phyloP scores from a whole-genome alignment of 139 green algal genomes.

The Coccomyxa sp. region DNA sequence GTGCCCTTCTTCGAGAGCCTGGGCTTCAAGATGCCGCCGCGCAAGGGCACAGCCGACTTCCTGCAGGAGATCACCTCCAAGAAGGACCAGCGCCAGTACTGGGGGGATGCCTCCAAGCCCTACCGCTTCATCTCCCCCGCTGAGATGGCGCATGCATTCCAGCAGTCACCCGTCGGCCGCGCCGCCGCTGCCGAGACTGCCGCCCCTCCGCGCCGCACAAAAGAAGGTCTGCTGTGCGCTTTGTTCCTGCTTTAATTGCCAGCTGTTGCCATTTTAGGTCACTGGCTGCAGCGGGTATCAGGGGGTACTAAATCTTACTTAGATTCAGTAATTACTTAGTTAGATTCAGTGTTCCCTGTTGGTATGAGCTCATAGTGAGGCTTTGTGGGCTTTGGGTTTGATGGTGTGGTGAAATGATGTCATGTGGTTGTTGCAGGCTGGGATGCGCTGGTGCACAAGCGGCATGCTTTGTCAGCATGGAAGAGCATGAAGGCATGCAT shows the following conservation, averaged over 20 bases:
- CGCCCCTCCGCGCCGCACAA: not conserved
- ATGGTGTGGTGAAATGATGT: not conserved
- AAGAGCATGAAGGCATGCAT: constrained; percentile 21
- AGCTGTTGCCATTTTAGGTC: not conserved
- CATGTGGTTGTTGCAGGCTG: not conserved
- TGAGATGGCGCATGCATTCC: constrained; percentile 2
- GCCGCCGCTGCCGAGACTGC: not conserved
- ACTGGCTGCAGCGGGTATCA: too few relatives aligned
- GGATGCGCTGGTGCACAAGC: constrained; percentile 4
- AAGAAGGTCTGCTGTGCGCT: not conserved
- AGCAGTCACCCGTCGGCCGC: not conserved
- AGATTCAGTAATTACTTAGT: too few relatives aligned
- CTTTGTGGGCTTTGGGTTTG: not conserved
- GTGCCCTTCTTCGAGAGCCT: constrained; percentile 57
- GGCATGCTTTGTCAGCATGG: not conserved
- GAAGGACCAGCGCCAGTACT: constrained; percentile 26
- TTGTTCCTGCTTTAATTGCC: not conserved
- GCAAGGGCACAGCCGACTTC: constrained; percentile 70
- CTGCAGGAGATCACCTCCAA: constrained; percentile 69
- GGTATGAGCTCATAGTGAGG: too few relatives aligned
- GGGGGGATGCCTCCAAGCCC: not conserved
- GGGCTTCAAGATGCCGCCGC: constrained; percentile 46
- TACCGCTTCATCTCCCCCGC: constrained; percentile 5
- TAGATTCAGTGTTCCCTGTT: too few relatives aligned
- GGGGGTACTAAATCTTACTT: too few relatives aligned